These are phyloP conservation scores for Cavenderia fasciculata DNA, from an alignment of 78 protist species.

Conservation along the genomic window DNA sequence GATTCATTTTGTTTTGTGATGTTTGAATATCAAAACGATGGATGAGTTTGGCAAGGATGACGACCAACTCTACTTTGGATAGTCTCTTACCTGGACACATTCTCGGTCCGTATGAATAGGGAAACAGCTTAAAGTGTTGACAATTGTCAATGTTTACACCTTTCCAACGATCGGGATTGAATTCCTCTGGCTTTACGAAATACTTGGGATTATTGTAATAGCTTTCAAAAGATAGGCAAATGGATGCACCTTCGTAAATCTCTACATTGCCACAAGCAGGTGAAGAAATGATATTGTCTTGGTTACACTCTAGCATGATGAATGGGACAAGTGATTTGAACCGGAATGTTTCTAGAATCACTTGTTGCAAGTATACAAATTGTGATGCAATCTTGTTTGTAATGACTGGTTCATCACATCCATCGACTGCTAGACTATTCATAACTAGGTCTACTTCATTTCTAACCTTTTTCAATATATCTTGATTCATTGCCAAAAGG, in stretches of 20 bases:
- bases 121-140: neutral
- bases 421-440: neutral
- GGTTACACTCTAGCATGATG: neutral
- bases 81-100: constrained; percentile 23
- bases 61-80: neutral
- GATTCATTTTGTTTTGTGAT: neutral
- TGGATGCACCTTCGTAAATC: neutral
- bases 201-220: neutral
- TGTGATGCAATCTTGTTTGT: neutral
- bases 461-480: neutral
- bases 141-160: constrained; percentile 5
- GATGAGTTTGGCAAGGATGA: neutral
- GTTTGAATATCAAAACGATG: neutral
- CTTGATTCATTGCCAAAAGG: neutral
- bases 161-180: constrained; percentile 2
- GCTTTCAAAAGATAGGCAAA: neutral
- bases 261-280: constrained; percentile 2
- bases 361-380: neutral
- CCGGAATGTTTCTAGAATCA: neutral
- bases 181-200: neutral
- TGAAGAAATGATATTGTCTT: constrained; percentile 14
- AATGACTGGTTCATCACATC: neutral
- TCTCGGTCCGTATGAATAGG: constrained; percentile 12
- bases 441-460: neutral
- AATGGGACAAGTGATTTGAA: constrained; percentile 3